Evolutionary conservation across 352 stramenopile species (phyloP).

Genomic region (Discostella stelligera): DNA sequence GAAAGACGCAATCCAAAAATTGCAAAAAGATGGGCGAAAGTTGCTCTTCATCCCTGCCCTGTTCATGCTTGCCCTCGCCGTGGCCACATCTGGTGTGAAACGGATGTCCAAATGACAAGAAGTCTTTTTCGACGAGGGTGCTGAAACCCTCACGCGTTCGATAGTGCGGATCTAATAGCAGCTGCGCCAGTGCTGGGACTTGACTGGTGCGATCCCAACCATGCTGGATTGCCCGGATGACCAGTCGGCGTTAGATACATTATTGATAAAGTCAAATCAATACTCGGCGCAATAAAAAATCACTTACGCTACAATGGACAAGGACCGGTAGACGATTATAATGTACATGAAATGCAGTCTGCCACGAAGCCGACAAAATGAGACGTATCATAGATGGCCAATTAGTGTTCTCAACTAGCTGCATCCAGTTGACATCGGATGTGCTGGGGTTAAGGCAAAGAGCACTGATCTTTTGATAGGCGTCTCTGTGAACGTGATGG

Average conservation of each 20-base stretch:
- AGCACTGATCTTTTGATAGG: conserved; percentile 86
- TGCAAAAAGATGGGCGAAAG: conserved; percentile 97
- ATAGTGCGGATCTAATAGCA: conserved; percentile 98
- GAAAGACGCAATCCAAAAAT: conserved; percentile 97
- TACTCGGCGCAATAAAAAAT: background rate
- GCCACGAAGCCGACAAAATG: conserved; percentile 90
- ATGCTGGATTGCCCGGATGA: conserved; percentile 82
- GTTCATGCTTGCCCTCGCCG: conserved; percentile 87
- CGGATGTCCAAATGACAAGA: conserved; percentile 97
- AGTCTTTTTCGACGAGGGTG: conserved; percentile 98
- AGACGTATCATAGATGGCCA: conserved; percentile 94
- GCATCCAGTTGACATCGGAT: conserved; percentile 89
- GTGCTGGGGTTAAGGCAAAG: conserved; percentile 84
- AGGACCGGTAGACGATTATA: conserved; percentile 92
- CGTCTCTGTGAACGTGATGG: conserved; percentile 80
- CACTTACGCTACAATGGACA: conserved; percentile 90
- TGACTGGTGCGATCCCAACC: conserved; percentile 99
- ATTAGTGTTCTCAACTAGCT: conserved; percentile 91
- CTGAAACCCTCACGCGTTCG: conserved; percentile 95
- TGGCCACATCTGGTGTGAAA: conserved; percentile 93
- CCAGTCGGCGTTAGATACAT: background rate
- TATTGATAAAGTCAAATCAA: too few relatives aligned
- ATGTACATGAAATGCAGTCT: conserved; percentile 91
- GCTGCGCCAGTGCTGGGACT: conserved; percentile 91
- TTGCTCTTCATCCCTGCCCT: conserved; percentile 88